These are phyloP conservation scores for Myxozyma mucilagina DNA, from an alignment of 805 yeast species.

Conservation along the genomic window DNA sequence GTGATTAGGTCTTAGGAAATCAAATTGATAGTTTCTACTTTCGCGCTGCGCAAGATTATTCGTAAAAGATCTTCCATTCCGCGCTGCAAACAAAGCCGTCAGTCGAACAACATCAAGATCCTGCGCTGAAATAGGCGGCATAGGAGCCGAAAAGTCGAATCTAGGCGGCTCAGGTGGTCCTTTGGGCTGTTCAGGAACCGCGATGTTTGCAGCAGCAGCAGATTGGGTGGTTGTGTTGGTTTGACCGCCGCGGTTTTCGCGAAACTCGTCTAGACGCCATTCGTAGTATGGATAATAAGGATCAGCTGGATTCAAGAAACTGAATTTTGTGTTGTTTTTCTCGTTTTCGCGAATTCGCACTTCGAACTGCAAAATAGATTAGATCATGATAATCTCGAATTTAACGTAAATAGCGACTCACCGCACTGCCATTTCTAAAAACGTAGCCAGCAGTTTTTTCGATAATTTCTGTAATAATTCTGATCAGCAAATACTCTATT, in stretches of 20 bases:
- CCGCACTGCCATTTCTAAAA: constrained; percentile 58
- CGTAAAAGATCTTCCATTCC: constrained; percentile 54
- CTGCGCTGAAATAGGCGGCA: constrained; percentile 52
- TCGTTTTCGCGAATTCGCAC: constrained; percentile 52
- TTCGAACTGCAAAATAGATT: constrained; percentile 50
- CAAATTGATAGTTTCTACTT: constrained; percentile 55
- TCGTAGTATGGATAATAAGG: constrained; percentile 60
- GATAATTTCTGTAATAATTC: constrained; percentile 48
- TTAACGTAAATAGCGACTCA: constrained; percentile 1
- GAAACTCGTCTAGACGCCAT: constrained; percentile 46
- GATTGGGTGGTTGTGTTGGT: constrained; percentile 3
- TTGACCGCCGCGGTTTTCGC: constrained; percentile 36
- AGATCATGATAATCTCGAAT: neutral
- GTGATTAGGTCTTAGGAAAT: constrained; percentile 62
- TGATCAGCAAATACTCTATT: neutral
- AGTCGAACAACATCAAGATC: constrained; percentile 71
- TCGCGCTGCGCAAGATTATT: constrained; percentile 42
- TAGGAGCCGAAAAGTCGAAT: constrained; percentile 38
- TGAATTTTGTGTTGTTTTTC: constrained; percentile 54
- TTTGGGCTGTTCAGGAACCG: neutral
- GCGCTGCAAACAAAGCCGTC: constrained; percentile 68
- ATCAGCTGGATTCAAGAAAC: constrained; percentile 59
- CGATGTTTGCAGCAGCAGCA: neutral
- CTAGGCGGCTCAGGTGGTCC: constrained; percentile 36
- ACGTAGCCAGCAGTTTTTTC: constrained; percentile 75